Evolutionary conservation across 805 yeast species (phyloP), one percentile per base, ranked within the genome.

Genomic region (Saturnispora halmiae): DNA sequence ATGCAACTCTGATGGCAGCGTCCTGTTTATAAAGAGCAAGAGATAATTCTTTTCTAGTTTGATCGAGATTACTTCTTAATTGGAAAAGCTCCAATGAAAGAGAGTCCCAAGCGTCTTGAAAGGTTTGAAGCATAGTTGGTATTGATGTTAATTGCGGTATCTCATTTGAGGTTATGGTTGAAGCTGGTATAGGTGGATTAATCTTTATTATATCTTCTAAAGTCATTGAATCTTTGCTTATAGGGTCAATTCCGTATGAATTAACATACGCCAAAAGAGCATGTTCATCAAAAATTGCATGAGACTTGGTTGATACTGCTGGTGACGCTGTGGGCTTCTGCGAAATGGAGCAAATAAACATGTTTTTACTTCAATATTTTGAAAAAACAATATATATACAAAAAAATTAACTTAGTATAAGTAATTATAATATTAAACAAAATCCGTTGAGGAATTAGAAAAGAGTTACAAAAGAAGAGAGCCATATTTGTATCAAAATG

Each of bases 91-190:
- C 96, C 38, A 88, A 63, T 22, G 90, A 83, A 33, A 84, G 56
- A 0, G 95, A 75, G 54, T 88, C 96, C 87, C 94, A 88, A 59
- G 87, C 95, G 45, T 79, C 76, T 56, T 88, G 96, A 46, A 88
- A 75, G 2, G 82, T 65, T 2, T 84, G 67, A 38, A 88, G 64
- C 51, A 88, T 60, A 4, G 83, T 67, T 0, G 97, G 97, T 24
- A 88, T 83, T 0, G 94, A 82, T 4, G 56, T 59, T 4, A 70
- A 64, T 4, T 69, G 66, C 0, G 58, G 56, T 14, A 41, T 26
- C 11, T 35, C 30, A 22, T 22, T 40, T 4, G 38, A 21, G 13
- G 36, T 19, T 14, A 36, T 41, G 4, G 61, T 41, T 6, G 52
- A 51, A 3, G 41, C 24, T 9, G 34, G 25, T 39, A 36, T 47